Base-by-base conservation (phyloP, 2,329 filamentous ascomycete genomes). In the Myriosclerotinia scirpicola region DNA sequence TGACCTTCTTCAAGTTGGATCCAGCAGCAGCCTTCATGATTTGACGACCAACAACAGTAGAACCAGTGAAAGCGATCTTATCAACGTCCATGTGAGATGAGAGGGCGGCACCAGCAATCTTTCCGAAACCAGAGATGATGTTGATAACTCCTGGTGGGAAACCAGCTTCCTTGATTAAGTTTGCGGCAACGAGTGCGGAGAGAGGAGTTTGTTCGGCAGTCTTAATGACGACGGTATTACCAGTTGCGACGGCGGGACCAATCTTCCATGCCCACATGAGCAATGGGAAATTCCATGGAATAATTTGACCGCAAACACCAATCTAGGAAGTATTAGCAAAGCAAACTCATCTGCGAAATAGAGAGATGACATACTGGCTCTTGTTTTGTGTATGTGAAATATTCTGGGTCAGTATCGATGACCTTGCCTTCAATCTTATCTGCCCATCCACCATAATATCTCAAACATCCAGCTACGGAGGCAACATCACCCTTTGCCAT, bases 361-460 rank as follows among this genome's bases (percentile, higher is more conserved):
- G 42, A 22, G 30, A 22, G 22, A 48, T 8, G 85, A 78, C 86
- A 63, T 73, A 77, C 76, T 5, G 88, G 87, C 78, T 91, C 87
- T 77, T 87, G 87, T 75, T 83, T 81, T 69, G 87, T 88, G 78
- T 90, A 90, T 78, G 87, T 85, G 78, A 90, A 89, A 71, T 84
- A 88, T 68, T 86, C 85, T 58, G 81, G 79, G 71, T 83, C 81
- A 69, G 86, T 90, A 75, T 90, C 87, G 70, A 90, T 84, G 64
- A 89, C 85, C 79, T 89, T 87, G 73, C 88, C 88, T 71, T 84
- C 82, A 71, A 90, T 84, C 82, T 91, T 91, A 80, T 91, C 88
- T 69, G 88, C 87, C 84, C 86, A 90, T 67, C 88, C 89, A 74
- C 84, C 88, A 77, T 93, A 95, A 82, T 94, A 97, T 79, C 93